Conservation (phyloP, 208 protist species). For the Leishmania amazonensis region DNA sequence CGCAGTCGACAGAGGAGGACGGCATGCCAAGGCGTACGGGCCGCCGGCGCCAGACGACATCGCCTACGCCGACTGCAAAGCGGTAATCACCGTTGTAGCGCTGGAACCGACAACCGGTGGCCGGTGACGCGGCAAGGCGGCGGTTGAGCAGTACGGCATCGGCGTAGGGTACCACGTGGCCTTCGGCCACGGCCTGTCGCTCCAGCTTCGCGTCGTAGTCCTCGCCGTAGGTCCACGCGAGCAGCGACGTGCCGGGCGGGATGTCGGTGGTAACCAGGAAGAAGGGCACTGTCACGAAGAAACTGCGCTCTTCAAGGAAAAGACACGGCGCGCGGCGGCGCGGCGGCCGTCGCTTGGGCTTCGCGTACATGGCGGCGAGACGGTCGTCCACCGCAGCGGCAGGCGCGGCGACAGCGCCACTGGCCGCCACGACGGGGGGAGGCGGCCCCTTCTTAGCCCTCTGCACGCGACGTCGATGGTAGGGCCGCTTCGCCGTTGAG, state of each 20-base stretch:
- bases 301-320: slow-evolving; percentile 64
- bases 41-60: slow-evolving; percentile 81
- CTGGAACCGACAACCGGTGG: slow-evolving; percentile 32
- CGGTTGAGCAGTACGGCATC: slow-evolving; percentile 69
- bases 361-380: slow-evolving; percentile 4
- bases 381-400: neutral
- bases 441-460: neutral
- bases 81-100: slow-evolving; percentile 85
- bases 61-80: slow-evolving; percentile 59
- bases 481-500: neutral
- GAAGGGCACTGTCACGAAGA: slow-evolving; percentile 79
- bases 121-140: slow-evolving; percentile 6
- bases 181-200: slow-evolving; percentile 66
- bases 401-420: neutral
- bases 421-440: neutral
- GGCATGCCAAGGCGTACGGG: slow-evolving; percentile 6
- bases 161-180: slow-evolving; percentile 62
- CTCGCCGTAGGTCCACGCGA: slow-evolving; percentile 89
- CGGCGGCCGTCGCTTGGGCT: slow-evolving; percentile 17
- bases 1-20: neutral
- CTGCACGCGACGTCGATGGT: neutral
- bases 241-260: slow-evolving; percentile 55
- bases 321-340: slow-evolving; percentile 27
- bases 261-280: slow-evolving; percentile 83
- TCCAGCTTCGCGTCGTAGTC: slow-evolving; percentile 88